These are phyloP conservation scores for Sideroxylon spinosum DNA, from an alignment of 179 eudicot genomes.

Conservation along the genomic window DNA sequence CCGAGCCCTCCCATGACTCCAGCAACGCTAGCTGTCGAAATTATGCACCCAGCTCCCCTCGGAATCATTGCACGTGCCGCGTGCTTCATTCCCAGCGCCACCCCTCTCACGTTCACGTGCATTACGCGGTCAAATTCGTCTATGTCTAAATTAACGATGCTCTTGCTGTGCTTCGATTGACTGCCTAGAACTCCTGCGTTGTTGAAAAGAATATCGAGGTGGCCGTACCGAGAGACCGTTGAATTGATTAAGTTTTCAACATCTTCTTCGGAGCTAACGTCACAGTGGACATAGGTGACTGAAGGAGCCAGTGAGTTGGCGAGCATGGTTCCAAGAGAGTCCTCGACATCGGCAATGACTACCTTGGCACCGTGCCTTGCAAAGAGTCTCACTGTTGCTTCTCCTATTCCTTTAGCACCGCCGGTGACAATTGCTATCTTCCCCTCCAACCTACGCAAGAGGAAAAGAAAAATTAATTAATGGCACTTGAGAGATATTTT, in stretches of 20 bases:
- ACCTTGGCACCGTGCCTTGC: constrained; percentile 46
- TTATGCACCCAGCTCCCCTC: constrained; percentile 31
- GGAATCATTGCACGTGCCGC: constrained; percentile 51
- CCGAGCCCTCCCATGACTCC: constrained; percentile 52
- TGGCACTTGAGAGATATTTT: too few relatives aligned
- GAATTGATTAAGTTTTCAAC: constrained; percentile 24
- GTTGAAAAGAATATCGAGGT: constrained; percentile 48
- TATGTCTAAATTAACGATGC: constrained; percentile 39
- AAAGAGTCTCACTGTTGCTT: constrained; percentile 48
- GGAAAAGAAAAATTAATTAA: constrained; percentile 1
- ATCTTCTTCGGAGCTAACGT: constrained; percentile 46
- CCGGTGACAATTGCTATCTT: constrained; percentile 62
- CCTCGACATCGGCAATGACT: constrained; percentile 43
- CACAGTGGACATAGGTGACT: constrained; percentile 45
- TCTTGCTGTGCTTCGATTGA: constrained; percentile 22
- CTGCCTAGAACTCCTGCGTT: constrained; percentile 50
- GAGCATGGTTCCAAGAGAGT: constrained; percentile 28
- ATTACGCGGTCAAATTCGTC: constrained; percentile 42
- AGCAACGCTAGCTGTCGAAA: constrained; percentile 49
- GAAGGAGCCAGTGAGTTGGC: constrained; percentile 29
- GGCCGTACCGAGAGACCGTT: constrained; percentile 30
- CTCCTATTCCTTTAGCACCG: constrained; percentile 68
- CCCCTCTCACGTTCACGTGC: constrained; percentile 44
- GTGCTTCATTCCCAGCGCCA: constrained; percentile 50
- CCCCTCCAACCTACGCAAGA: constrained; percentile 47